phyloP scores from a whole-genome alignment of 176 grass and related monocot genomes.

The Triticum turgidum region DNA sequence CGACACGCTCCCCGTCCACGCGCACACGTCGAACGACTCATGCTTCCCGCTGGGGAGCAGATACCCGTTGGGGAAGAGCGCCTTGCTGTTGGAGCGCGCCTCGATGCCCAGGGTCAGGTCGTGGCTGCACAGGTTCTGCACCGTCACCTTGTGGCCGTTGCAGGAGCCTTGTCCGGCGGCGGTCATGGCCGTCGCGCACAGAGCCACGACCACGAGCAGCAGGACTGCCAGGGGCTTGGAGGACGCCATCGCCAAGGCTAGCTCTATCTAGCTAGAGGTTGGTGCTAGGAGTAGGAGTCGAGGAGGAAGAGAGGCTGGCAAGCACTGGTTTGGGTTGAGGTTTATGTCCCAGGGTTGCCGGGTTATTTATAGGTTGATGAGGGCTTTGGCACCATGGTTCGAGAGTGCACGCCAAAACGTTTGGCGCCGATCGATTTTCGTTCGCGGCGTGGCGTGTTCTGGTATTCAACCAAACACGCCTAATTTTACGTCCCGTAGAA shows the following conservation, averaged over 20 bases:
- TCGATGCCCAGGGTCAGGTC: constrained; percentile 2
- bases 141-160: constrained; percentile 31
- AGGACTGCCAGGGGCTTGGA: not conserved
- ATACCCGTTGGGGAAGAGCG: not conserved
- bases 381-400: not conserved
- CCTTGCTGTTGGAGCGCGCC: constrained; percentile 12
- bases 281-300: too few relatives aligned
- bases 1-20: constrained; percentile 27
- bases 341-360: not conserved
- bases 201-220: not conserved
- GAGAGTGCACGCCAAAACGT: not conserved
- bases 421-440: too few relatives aligned
- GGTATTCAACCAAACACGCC: too few relatives aligned
- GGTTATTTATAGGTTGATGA: constrained; percentile 20
- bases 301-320: not conserved
- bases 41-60: not conserved
- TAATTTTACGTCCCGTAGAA: too few relatives aligned
- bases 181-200: not conserved
- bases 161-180: not conserved
- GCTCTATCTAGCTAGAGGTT: too few relatives aligned
- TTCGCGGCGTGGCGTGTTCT: too few relatives aligned
- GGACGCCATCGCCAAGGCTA: not conserved
- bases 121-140: constrained; percentile 37
- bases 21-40: constrained; percentile 30
- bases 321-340: not conserved